Percentiles rank a stretch among this genome's conserved stretches.
These are phyloP conservation scores for Pouteria glomerata DNA, from an alignment of 148 eudicot genomes.

Conservation along the genomic window DNA sequence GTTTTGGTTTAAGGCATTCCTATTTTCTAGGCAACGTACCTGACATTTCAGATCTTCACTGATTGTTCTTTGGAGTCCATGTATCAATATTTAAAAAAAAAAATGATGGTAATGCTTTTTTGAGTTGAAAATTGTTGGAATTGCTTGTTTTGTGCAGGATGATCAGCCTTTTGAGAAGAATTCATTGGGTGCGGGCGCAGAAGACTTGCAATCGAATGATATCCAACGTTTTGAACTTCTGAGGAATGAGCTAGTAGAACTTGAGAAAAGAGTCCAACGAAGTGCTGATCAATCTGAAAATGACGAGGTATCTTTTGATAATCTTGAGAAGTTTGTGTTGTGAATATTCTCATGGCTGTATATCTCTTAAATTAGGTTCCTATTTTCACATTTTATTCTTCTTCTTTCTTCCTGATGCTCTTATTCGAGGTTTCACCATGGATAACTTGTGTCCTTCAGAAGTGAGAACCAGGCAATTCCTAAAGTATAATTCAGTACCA, in stretches of 20 bases:
- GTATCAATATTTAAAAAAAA: neutral
- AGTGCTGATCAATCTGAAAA: constrained; percentile 53
- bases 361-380: neutral
- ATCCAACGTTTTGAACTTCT: constrained; percentile 80
- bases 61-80: neutral
- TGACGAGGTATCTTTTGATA: constrained; percentile 53
- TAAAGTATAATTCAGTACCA: neutral
- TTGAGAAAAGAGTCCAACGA: constrained; percentile 84
- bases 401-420: neutral
- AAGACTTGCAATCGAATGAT: constrained; percentile 55
- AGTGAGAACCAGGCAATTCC: neutral
- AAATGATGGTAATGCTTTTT: neutral
- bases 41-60: neutral
- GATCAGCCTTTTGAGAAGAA: constrained; percentile 26
- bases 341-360: neutral
- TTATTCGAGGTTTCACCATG: neutral
- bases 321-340: neutral
- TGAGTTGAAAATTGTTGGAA: neutral
- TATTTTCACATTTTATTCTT: neutral
- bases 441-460: neutral
- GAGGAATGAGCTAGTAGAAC: constrained; percentile 83
- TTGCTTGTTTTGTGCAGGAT: constrained; percentile 36
- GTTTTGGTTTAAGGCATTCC: neutral
- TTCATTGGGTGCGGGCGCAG: constrained; percentile 18
- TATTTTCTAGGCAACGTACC: neutral